Evolutionary conservation across 805 yeast genomes (phyloP).

Genomic region (Starmerella bombi): DNA sequence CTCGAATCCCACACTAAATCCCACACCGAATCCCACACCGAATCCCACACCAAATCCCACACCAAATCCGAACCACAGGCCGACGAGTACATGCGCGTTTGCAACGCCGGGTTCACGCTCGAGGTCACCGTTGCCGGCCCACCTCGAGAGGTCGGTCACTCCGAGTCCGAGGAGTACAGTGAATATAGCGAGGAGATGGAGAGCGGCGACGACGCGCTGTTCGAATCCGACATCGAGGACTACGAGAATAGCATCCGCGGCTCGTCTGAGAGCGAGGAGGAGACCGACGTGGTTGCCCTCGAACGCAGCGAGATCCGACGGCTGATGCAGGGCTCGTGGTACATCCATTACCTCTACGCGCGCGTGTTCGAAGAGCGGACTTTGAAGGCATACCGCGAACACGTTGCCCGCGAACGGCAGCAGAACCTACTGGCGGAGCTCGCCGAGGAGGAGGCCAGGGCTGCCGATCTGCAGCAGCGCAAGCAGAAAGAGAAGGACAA

Average conservation of each 20-base stretch:
- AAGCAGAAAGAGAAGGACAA: conserved; percentile 31
- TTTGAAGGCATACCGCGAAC: conserved; percentile 63
- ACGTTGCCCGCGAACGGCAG: conserved; percentile 56
- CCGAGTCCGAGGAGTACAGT: conserved; percentile 3
- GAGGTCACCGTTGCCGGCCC: background rate
- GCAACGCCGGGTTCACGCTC: background rate
- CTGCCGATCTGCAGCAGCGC: conserved; percentile 26
- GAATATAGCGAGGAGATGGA: conserved; percentile 17
- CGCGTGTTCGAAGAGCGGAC: conserved; percentile 63
- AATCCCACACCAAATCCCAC: too few species aligned
- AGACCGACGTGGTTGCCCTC: background rate
- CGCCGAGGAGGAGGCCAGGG: conserved; percentile 24
- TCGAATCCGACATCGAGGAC: conserved; percentile 7
- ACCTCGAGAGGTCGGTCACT: background rate
- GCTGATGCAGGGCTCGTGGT: conserved; percentile 31
- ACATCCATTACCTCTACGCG: conserved; percentile 69
- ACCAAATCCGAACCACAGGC: background rate
- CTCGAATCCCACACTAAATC: too few species aligned
- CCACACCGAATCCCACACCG: too few species aligned
- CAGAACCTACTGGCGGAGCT: conserved; percentile 28
- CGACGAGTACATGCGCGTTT: background rate
- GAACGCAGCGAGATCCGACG: conserved; percentile 32
- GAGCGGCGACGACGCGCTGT: conserved; percentile 9
- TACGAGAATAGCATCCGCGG: conserved; percentile 10
- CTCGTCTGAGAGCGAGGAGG: background rate